Base-by-base conservation (phyloP, 1,284 basidiomycete genomes). In the Psilocybe mexicana region DNA sequence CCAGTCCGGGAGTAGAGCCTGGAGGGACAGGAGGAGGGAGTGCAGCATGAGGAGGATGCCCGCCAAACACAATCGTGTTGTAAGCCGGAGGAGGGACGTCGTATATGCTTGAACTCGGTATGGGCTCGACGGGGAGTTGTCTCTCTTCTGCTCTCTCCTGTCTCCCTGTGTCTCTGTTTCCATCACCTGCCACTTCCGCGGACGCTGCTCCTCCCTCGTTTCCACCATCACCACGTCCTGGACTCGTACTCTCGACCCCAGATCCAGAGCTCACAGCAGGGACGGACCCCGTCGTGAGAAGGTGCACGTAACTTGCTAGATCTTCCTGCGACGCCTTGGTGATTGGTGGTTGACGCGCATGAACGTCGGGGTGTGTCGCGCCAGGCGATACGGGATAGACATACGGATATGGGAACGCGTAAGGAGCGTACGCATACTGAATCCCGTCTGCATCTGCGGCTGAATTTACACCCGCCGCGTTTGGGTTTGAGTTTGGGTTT, bases 11-110 rank as follows among this genome's bases (percentile, higher is more conserved):
- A 40, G 38, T 5, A n/a, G 38, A 11, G 10, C n/a, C 12, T 6
- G 12, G 12, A 40, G 38, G 38, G 4, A 12, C 7, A 6, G n/a
- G 38, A 40, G 38, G 38, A 6, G 10, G 38, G 12, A 36, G 35
- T 7, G 35, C 7, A 36, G 6, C 7, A 44, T 44, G 46, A 8
- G 10, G 28, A n/a, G 33, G 43, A 33, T 24, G 35, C 25, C 55
- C 43, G 30, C 57, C 54, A 53, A 64, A 64, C 46, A 59, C 52
- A 40, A 64, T 64, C 35, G 61, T 60, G 35, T 58, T 60, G 57
- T 76, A 76, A 36, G 74, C 69, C 2, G 74, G 74, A 3, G 74
- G 74, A 1, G 74, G 74, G 48, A 71, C 65, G 43, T 74, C 73
- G 50, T 65, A 72, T 35, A 66, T 60, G 11, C 63, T 60, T 7